phyloP scores from a whole-genome alignment of 2,329 filamentous ascomycete genomes.

The Tolypocladium nubicola region DNA sequence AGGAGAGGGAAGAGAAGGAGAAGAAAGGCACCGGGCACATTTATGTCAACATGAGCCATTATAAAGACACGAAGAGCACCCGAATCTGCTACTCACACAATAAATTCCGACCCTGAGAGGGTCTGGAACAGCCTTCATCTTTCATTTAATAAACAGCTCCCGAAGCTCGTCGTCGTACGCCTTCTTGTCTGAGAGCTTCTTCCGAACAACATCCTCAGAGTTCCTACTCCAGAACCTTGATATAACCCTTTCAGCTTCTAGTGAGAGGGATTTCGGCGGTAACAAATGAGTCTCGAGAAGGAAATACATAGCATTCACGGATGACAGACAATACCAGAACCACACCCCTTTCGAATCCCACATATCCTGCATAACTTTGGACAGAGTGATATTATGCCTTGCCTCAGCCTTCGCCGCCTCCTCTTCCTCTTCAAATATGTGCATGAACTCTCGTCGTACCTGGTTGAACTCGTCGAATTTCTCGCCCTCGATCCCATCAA shows the following conservation, averaged over 20 bases:
- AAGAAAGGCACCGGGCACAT: no score
- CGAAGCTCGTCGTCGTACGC: slow-evolving; percentile 4
- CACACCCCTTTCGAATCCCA: slow-evolving; percentile 10
- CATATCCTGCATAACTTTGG: slow-evolving; percentile 7
- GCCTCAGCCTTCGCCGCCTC: background rate
- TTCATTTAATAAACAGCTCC: background rate
- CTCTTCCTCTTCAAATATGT: slow-evolving; percentile 7
- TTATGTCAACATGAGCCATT: no score
- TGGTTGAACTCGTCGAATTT: slow-evolving; percentile 5
- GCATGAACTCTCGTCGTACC: slow-evolving; percentile 9
- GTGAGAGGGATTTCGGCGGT: background rate
- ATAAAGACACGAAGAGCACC: no score
- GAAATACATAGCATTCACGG: slow-evolving; percentile 7
- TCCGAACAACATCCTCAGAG: slow-evolving; percentile 5
- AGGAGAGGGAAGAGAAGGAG: no score
- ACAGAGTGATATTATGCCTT: slow-evolving; percentile 3
- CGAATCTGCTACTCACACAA: background rate
- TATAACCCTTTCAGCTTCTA: slow-evolving; percentile 2
- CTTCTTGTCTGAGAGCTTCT: slow-evolving; percentile 5
- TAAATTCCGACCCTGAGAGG: background rate
- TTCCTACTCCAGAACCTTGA: slow-evolving; percentile 5
- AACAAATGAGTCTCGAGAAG: slow-evolving; percentile 6
- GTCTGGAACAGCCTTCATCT: background rate
- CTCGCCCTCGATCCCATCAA: slow-evolving; percentile 10
- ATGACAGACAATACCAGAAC: slow-evolving; percentile 8